Base-by-base conservation (phyloP, 1,284 basidiomycete genomes). In the Puccinia novopanici region DNA sequence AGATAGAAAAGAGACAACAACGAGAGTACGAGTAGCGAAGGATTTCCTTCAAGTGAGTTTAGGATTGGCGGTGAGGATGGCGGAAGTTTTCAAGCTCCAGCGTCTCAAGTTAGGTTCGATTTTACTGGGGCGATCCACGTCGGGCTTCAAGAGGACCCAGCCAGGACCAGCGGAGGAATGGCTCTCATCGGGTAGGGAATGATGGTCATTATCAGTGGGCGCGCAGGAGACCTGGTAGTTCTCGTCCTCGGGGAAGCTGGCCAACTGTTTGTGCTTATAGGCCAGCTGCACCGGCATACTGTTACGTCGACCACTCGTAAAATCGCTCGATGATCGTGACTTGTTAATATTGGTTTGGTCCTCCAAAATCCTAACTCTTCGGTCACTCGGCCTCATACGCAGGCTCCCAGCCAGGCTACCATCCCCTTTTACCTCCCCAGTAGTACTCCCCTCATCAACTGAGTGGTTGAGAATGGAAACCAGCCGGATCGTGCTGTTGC, bases 31-130 rank as follows among this genome's bases (percentile, higher is more conserved):
- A 57, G 27, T n/a, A n/a, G 55, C n/a, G 27, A 19, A n/a, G 9
- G 27, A n/a, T 30, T 9, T 5, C 6, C 55, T 57, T n/a, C 55
- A 30, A 61, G 24, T 15, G 27, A 30, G 59, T 61, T 5, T 61
- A 22, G 15, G 59, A 12, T 52, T 52, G 50, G 76, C 76, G 40
- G 37, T 71, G 9, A 79, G 22, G 50, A 79, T 71, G 22, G 76
- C 76, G 4, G 65, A 71, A 9, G 76, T 67, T 79, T 34, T 70
- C 67, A 79, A 72, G 48, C 54, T 79, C 76, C 76, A 79, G 42
- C 76, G 65, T 79, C 67, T 79, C 22, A 79, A 24, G 67, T 79
- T 79, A 15, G 52, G 67, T 37, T 79, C 76, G 17, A 50, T 67
- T 30, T 72, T 52, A 1, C 37, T 40, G 42, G n/a, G 27, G 1